Evolutionary conservation across 2,329 filamentous ascomycete species (phyloP).

Genomic region (Claviceps spartinae): DNA sequence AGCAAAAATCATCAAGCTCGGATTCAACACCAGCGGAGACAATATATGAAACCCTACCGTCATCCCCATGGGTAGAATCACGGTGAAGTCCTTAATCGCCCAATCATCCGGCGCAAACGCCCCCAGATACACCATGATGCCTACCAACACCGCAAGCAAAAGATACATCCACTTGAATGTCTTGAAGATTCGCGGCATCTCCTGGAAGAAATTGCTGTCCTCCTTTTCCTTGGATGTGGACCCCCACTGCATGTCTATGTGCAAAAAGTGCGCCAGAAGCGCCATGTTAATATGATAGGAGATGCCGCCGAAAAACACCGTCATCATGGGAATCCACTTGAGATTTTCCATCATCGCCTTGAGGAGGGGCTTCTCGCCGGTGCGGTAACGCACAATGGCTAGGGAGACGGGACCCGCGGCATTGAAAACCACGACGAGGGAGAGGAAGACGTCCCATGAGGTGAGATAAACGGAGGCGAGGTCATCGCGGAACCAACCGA

Average conservation of each 20-base stretch:
- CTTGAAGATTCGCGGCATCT: slow-evolving; percentile 39
- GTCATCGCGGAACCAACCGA: slow-evolving; percentile 57
- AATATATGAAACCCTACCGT: slow-evolving; percentile 29
- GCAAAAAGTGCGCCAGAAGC: slow-evolving; percentile 28
- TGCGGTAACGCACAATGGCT: slow-evolving; percentile 49
- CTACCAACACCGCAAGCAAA: slow-evolving; percentile 31
- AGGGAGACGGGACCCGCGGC: slow-evolving; percentile 46
- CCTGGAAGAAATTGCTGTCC: slow-evolving; percentile 41
- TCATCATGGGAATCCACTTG: slow-evolving; percentile 46
- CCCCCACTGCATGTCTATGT: slow-evolving; percentile 34
- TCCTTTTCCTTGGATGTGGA: slow-evolving; percentile 47
- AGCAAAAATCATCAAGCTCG: slow-evolving; percentile 39
- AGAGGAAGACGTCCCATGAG: slow-evolving; percentile 50
- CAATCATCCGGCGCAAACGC: slow-evolving; percentile 37
- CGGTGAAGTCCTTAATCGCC: slow-evolving; percentile 43
- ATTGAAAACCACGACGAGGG: slow-evolving; percentile 52
- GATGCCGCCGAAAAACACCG: slow-evolving; percentile 30
- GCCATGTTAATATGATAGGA: slow-evolving; percentile 28
- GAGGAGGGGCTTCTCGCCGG: slow-evolving; percentile 38
- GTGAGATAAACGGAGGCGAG: slow-evolving; percentile 56
- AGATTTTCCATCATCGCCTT: slow-evolving; percentile 30
- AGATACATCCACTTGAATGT: slow-evolving; percentile 40
- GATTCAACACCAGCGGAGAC: slow-evolving; percentile 46
- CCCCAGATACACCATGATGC: slow-evolving; percentile 34
- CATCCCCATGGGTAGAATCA: slow-evolving; percentile 42